Conservation (phyloP, 371 early-diverging fungal genomes). For the Dinochytrium kinnereticum region DNA sequence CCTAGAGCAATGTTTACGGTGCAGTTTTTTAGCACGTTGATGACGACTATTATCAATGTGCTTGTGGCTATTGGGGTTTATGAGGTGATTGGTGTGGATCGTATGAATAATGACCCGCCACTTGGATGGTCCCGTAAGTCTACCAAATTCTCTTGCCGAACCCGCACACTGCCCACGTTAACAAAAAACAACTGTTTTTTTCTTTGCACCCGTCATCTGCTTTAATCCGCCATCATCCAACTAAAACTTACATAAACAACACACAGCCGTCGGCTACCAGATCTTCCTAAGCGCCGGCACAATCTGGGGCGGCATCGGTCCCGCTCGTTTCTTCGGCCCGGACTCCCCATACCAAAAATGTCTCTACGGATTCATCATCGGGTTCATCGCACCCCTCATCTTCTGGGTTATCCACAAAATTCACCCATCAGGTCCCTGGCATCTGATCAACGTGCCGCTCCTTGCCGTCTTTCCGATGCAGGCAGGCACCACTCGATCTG, state of each 20-base stretch:
- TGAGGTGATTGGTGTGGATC: constrained; percentile 22
- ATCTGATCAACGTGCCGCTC: constrained; percentile 44
- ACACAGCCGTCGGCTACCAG: constrained; percentile 17
- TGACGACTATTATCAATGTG: constrained; percentile 26
- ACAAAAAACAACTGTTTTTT: too few relatives aligned
- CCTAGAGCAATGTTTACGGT: constrained; percentile 38
- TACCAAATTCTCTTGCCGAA: too few relatives aligned
- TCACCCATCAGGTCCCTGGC: constrained; percentile 39
- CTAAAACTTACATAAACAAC: neutral
- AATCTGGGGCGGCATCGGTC: constrained; percentile 67
- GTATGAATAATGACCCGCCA: constrained; percentile 17
- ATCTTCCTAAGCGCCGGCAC: constrained; percentile 23
- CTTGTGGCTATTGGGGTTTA: constrained; percentile 7
- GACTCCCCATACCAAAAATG: constrained; percentile 39
- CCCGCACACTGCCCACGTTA: too few relatives aligned
- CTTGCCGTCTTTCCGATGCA: constrained; percentile 14
- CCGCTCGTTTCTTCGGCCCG: constrained; percentile 51
- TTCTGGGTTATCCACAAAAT: constrained; percentile 47
- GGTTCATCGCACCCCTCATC: constrained; percentile 41
- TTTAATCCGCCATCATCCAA: neutral
- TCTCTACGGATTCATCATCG: constrained; percentile 40
- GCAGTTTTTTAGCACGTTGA: constrained; percentile 28
- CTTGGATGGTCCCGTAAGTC: constrained; percentile 24
- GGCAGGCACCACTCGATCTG: constrained; percentile 44
- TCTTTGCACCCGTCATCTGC: neutral